Evolutionary conservation across 2,329 filamentous ascomycete genomes (phyloP), one percentile per base, ranked within the genome.

Genomic region (Fusarium hainanense): DNA sequence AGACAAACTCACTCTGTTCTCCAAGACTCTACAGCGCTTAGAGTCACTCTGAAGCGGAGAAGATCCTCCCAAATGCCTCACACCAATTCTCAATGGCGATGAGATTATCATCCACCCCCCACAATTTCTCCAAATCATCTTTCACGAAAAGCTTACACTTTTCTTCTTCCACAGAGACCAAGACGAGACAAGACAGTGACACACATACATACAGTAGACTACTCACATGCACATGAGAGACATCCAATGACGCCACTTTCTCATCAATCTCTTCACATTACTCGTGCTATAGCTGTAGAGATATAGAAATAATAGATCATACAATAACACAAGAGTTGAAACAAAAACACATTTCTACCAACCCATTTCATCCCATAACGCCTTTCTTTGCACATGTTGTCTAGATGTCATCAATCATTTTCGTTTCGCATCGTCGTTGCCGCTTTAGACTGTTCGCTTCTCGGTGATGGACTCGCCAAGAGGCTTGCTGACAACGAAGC

Each of bases 381-480:
- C 63, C 61, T 6, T 41, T 43, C 61, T 9, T 42, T 43, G 51
- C 25, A 59, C 4, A 50, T 66, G 62, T 42, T 50, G 27, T 66
- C 27, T 55, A 64, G 5, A 27, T 6, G 23, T 49, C 37, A 32
- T 34, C 37, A 51, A 34, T 79, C 56, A 56, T 56, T 50, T 40
- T 79, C 55, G 25, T 56, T 55, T 49, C 30, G 21, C 30, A 28
- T 49, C 13, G 9, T 55, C 30, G 14, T 56, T 42, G 18, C n/a
- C 32, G 14, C n/a, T 27, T n/a, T 18, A 86, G n/a, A 77, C 77
- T 6, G 76, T 79, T 74, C 86, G 82, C 82, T 85, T 89, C 81
- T 91, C 89, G 6, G 83, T 82, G 70, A 93, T 92, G 2, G 85
- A 78, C 77, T 83, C 77, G 6, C 87, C 88, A 3, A 83, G 72